These are phyloP conservation scores for Yamadazyma dushanensis DNA, from an alignment of 1,139 yeast species.

Conservation along the genomic window DNA sequence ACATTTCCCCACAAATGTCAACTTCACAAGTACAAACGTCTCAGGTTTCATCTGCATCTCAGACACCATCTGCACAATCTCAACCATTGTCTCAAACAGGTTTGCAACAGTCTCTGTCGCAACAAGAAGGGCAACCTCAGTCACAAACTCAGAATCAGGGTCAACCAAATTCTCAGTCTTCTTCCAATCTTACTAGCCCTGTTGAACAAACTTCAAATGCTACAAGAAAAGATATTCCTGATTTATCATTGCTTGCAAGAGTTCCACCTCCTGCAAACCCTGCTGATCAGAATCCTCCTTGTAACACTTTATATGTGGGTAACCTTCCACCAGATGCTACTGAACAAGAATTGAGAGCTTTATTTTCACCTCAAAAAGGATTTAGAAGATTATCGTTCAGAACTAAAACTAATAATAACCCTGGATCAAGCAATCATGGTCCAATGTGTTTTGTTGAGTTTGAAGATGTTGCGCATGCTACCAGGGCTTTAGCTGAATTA, in stretches of 20 bases:
- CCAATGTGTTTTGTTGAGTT: constrained; percentile 99
- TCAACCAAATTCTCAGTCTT: constrained; percentile 3
- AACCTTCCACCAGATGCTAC: constrained; percentile 97
- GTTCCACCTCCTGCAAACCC: constrained; percentile 98
- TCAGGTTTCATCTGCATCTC: not conserved
- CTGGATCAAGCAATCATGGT: constrained; percentile 65
- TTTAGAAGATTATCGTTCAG: constrained; percentile 90
- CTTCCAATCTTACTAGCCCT: constrained; percentile 16
- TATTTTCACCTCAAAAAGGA: constrained; percentile 88
- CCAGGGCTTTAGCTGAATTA: constrained; percentile 87
- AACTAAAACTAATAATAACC: constrained; percentile 50
- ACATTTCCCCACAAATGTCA: constrained; percentile 5
- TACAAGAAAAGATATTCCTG: constrained; percentile 54
- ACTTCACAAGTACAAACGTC: constrained; percentile 2
- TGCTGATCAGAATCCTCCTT: constrained; percentile 98
- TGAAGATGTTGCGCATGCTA: constrained; percentile 92
- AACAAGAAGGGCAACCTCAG: constrained; percentile 7
- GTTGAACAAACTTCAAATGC: constrained; percentile 16
- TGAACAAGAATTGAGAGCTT: constrained; percentile 84
- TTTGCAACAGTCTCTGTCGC: constrained; percentile 1
- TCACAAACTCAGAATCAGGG: constrained; percentile 6
- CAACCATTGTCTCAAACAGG: constrained; percentile 8
- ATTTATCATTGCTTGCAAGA: constrained; percentile 67
- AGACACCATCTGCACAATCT: not conserved
- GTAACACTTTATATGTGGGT: constrained; percentile 95